A percentile compares a stretch with the other conserved stretches of the same genome.
Conservation (phyloP, 805 yeast genomes). For the Nakazawaea anatomiae region DNA sequence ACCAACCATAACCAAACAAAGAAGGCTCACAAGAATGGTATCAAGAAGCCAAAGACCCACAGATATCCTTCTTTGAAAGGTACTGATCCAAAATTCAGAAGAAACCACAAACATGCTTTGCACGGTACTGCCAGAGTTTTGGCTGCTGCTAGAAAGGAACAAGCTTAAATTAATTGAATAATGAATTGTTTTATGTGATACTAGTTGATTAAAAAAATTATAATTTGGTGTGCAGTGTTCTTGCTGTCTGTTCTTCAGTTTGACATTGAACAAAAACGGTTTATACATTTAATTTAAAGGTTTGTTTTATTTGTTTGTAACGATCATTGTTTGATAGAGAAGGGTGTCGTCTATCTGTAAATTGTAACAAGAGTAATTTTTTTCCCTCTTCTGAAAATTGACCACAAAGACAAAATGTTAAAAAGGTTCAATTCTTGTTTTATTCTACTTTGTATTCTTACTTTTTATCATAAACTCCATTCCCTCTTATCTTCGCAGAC, state of each 20-base stretch:
- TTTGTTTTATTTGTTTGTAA: slow-evolving; percentile 1
- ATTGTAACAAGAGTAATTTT: neutral
- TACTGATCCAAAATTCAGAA: slow-evolving; percentile 98
- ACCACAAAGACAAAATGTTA: too few species aligned
- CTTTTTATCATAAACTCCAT: too few species aligned
- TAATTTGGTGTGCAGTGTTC: neutral
- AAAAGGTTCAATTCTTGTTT: too few species aligned
- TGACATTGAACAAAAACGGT: neutral
- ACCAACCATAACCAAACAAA: slow-evolving; percentile 99
- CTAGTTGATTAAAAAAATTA: neutral
- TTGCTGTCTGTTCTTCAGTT: neutral
- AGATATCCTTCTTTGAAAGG: slow-evolving; percentile 98
- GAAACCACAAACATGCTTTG: slow-evolving; percentile 99
- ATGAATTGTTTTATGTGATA: neutral
- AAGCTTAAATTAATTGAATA: slow-evolving; percentile 14
- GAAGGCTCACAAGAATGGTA: slow-evolving; percentile 99
- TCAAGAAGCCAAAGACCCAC: slow-evolving; percentile 98
- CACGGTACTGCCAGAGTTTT: slow-evolving; percentile 96
- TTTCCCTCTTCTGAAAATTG: too few species aligned
- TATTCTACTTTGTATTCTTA: too few species aligned
- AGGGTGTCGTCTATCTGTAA: too few species aligned
- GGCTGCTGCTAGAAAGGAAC: slow-evolving; percentile 54
- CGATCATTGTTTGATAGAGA: too few species aligned
- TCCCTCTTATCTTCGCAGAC: too few species aligned
- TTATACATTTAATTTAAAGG: slow-evolving; percentile 5